Evolutionary conservation across 192 early-diverging fungal genomes (phyloP).

Genomic region (Mortierella hygrophila): DNA sequence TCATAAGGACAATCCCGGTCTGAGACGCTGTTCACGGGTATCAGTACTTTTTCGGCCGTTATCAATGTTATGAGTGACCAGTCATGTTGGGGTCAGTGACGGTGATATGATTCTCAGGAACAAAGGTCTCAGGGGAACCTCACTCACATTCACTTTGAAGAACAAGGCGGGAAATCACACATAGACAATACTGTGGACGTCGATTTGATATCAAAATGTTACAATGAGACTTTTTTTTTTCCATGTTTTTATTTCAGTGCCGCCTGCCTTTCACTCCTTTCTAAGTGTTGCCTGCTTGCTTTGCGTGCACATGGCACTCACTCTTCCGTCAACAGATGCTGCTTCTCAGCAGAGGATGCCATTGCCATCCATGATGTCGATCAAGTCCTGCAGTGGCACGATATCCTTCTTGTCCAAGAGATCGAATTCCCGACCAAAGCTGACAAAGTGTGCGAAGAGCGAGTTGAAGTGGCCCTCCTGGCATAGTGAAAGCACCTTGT

Average conservation of each 20-base stretch:
- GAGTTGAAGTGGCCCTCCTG: conserved; percentile 96
- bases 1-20: no score
- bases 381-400: conserved; percentile 84
- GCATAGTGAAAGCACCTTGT: conserved; percentile 83
- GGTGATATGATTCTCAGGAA: background rate
- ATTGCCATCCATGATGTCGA: conserved; percentile 63
- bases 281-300: background rate
- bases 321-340: background rate
- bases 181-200: no score
- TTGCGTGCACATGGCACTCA: background rate
- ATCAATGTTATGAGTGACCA: background rate
- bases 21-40: background rate
- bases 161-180: background rate
- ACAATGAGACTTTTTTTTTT: no score
- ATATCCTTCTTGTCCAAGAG: conserved; percentile 93
- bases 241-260: no score
- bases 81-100: background rate
- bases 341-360: conserved; percentile 41
- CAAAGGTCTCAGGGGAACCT: background rate
- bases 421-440: conserved; percentile 94
- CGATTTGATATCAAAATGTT: no score
- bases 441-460: conserved; percentile 95
- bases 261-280: no score
- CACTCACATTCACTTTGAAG: background rate
- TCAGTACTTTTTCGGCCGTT: background rate